These are phyloP conservation scores for Diplogelasinospora grovesii DNA, from an alignment of 495 filamentous ascomycete genomes.

Conservation along the genomic window DNA sequence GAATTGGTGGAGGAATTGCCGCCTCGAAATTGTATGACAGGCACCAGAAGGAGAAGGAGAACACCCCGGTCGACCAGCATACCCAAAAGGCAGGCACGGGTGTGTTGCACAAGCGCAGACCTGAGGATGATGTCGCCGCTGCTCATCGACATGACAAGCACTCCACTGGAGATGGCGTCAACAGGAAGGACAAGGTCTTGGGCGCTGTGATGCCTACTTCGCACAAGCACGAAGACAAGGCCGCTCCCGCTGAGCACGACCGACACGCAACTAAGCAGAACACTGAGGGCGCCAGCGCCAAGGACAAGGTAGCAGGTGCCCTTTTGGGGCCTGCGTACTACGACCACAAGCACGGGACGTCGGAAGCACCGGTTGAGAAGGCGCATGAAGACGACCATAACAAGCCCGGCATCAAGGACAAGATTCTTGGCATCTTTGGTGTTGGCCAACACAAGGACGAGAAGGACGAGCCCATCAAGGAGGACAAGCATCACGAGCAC, in stretches of 20 bases:
- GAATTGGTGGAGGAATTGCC: conserved; percentile 8
- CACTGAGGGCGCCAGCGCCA: background rate
- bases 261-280: background rate
- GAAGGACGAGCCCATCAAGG: conserved; percentile 11
- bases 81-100: background rate
- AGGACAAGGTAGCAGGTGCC: conserved; percentile 4
- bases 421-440: conserved; percentile 25
- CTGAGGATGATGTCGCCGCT: background rate
- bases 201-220: background rate
- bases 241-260: no score
- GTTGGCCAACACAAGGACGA: conserved; percentile 28
- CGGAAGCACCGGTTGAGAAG: no score
- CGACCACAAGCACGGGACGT: no score
- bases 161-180: background rate
- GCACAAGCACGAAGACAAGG: background rate
- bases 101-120: background rate
- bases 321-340: conserved; percentile 1
- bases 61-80: conserved; percentile 1
- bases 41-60: conserved; percentile 9
- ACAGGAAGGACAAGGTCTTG: conserved; percentile 3
- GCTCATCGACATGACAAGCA: background rate
- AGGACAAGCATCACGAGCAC: conserved; percentile 4
- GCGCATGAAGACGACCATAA: conserved; percentile 16
- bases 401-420: no score
- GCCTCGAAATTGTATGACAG: conserved; percentile 15